These are phyloP conservation scores for Penicillium concentricum DNA, from an alignment of 2,329 filamentous ascomycete species.

Conservation along the genomic window DNA sequence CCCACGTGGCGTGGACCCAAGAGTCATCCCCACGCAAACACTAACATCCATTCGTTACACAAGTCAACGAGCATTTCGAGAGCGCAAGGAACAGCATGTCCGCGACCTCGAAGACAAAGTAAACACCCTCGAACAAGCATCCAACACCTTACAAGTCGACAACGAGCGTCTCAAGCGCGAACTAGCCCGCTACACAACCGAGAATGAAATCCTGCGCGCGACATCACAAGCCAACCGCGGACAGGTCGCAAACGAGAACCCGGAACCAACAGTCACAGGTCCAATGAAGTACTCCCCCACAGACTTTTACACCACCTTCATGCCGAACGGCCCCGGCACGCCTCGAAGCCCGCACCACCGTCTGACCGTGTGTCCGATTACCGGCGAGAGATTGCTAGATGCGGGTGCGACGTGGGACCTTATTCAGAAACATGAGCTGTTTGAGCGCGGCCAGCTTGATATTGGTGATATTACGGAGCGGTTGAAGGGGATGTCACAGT, in stretches of 20 bases:
- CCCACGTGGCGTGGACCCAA: background rate
- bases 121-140: constrained; percentile 70
- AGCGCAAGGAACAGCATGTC: constrained; percentile 91
- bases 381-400: constrained; percentile 68
- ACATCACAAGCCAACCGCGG: constrained; percentile 57
- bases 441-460: constrained; percentile 74
- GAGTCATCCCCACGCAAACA: background rate
- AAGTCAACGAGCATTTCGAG: constrained; percentile 96
- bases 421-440: constrained; percentile 77
- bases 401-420: constrained; percentile 85
- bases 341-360: constrained; percentile 54
- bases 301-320: constrained; percentile 66
- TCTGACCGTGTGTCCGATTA: constrained; percentile 62
- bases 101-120: constrained; percentile 90
- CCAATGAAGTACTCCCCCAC: constrained; percentile 70
- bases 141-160: constrained; percentile 70
- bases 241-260: constrained; percentile 35
- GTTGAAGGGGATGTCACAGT: constrained; percentile 71
- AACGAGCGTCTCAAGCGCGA: constrained; percentile 85
- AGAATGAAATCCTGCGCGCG: constrained; percentile 88
- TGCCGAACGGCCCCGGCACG: constrained; percentile 45
- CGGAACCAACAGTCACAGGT: constrained; percentile 56
- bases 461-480: constrained; percentile 76
- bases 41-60: constrained; percentile 3
- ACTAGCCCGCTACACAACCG: constrained; percentile 78